A percentile compares a stretch with the other conserved stretches of the same genome.
Evolutionary conservation across 306 rosid genomes (phyloP).

Genomic region (Quillaja saponaria): DNA sequence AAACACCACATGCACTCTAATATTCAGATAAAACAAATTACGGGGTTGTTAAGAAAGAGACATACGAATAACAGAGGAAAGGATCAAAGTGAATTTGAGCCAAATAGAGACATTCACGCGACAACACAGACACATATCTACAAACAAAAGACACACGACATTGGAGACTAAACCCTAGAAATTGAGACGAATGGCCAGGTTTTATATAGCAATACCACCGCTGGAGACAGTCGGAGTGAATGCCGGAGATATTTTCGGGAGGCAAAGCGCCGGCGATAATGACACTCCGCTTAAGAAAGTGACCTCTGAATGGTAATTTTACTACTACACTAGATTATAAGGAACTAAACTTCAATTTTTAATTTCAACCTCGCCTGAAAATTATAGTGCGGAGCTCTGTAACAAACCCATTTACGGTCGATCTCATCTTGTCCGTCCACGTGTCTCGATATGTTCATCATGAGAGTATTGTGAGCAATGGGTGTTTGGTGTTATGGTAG

Average conservation of each 20-base stretch:
- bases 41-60: background rate
- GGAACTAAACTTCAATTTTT: constrained; percentile 24
- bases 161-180: constrained; percentile 10
- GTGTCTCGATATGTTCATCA: too few relatives aligned
- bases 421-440: constrained; percentile 8
- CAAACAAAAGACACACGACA: constrained; percentile 19
- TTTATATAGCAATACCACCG: background rate
- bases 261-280: constrained; percentile 37
- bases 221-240: constrained; percentile 26
- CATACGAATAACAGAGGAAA: background rate
- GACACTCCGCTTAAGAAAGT: background rate
- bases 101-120: constrained; percentile 15
- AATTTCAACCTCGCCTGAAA: background rate
- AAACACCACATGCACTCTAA: background rate
- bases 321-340: too few relatives aligned
- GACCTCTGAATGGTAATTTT: too few relatives aligned
- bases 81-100: constrained; percentile 23
- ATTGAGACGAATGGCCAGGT: constrained; percentile 21
- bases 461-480: background rate
- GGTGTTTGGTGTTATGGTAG: too few relatives aligned
- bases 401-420: background rate
- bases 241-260: constrained; percentile 40
- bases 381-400: constrained; percentile 26
- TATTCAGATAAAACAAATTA: constrained; percentile 10
- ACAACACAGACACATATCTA: background rate